Evolutionary conservation across 257 asterid species (phyloP), one percentile per base, ranked within the genome.

Genomic region (Nicotiana sylvestris): DNA sequence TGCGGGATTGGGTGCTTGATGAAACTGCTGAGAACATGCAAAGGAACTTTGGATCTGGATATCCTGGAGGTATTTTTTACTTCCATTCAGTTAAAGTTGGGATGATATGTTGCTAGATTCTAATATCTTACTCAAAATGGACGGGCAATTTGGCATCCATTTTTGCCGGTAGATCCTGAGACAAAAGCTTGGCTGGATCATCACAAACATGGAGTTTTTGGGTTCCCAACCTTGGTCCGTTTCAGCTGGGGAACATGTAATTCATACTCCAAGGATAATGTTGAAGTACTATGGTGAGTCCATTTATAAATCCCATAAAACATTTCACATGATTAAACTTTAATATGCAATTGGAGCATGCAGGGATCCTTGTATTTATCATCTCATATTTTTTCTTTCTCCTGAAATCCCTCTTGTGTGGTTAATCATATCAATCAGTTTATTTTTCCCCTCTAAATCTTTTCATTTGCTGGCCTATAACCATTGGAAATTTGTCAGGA

Each of bases 201-300:
- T 86, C 98, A 96, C 88, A 94, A 89, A 83, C 99, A 96, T 82
- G 15, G 89, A 0, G 88, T 96, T 61, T 96, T 96, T 25, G 99
- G 99, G 32, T 96, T 96, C 94, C 99, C 99, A 76, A 66, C 93
- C 21, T 86, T 96, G 89, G 99, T 96, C 81, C 97, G 98, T 81
- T 96, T 96, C 90, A 96, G 99, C 85, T 96, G 99, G 99, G 98
- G 95, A 77, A 94, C 99, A 72, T 96, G 99, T 90, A 87, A 84
- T 69, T 77, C 98, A 5, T 93, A 90, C 87, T 88, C 92, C 84
- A 93, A 90, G 87, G 89, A 91, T 62, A 85, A 84, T 46, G 98
- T 91, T 25, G 92, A 92, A 55, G 99, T 96, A 62, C 66, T 91
- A 86, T 96, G 99, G 99, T 96, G 74, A 92, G 91, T 30, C 81